Base-by-base conservation (phyloP, 2,329 filamentous ascomycete species). In the Colletotrichum spinosum region DNA sequence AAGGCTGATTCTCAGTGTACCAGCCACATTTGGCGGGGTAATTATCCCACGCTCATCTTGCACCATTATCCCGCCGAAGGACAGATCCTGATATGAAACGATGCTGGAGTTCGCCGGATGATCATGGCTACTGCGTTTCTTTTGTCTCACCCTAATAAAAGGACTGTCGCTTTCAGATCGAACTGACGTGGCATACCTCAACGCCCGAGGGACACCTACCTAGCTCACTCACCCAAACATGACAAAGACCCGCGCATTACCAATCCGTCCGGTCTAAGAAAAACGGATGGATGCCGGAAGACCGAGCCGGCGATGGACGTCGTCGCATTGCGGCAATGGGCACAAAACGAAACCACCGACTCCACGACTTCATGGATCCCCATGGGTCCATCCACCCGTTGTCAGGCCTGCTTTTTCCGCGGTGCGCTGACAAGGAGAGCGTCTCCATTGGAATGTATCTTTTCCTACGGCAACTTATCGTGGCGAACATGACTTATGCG, bases 301-400 rank as follows among this genome's bases (percentile, higher is more conserved):
- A 49, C 63, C 58, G 63, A 65, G 63, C 63, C 63, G 58, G 41
- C 8, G 44, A 46, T 9, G 55, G n/a, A 15, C 44, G 25, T 25
- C 25, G 25, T 25, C 25, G 25, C 25, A 25, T 25, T 25, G 25
- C 25, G 25, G 25, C 25, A 25, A 4, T 25, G n/a, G 44, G 13
- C 53, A 58, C 52, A 37, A 62, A 25, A 51, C 41, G 7, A 38
- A 0, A 41, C 39, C 44, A 38, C 10, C 10, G 39, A 62, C 58
- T 58, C 58, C 62, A 65, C 62, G 62, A 44, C 52, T 62, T 49
- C 63, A 65, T 65, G 63, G 62, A 62, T 65, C 62, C 62, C 62
- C 62, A 65, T 65, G 62, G 60, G 52, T 57, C 56, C 46, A 25
- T 25, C 42, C 52, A 48, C 59, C 9, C 25, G 25, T 58, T 42